Base-by-base conservation (phyloP, 345 rosid genomes). In the Kandelia obovata region DNA sequence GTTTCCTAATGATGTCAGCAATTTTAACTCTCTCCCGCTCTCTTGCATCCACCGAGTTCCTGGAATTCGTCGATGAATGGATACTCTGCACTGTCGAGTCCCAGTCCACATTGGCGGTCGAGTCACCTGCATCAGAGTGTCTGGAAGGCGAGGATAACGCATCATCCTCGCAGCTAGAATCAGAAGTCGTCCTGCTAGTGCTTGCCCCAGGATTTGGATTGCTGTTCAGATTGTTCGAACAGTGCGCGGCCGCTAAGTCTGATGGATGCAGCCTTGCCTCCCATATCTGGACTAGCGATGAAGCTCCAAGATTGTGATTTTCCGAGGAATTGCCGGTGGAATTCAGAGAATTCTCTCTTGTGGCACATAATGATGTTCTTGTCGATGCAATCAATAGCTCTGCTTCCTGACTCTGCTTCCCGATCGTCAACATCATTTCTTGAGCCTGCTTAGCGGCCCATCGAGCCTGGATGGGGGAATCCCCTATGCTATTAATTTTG, bases 251-350 rank as follows among this genome's bases (percentile, higher is more conserved):
- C 19, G 49, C n/a, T 25, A 1, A 47, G 6, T 62, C 60, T 1
- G 59, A 53, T 1, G 20, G 57, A 26, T 43, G 23, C 2, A 77
- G 76, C 79, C 91, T 86, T 1, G 94, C 92, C 70, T 93, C 97
- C 96, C 98, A 93, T 67, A 91, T 89, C 76, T 89, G 97, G 49
- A 93, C 98, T 10, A 93, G 88, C 8, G 97, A 93, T 27, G 96
- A 91, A 43, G 98, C 97, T 0, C 87, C 89, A 23, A 25, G 78
- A 23, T 71, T 82, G 8, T 63, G 71, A 0, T 51, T 63, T 43
- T 3, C 66, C 1, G 67, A 46, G 10, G 75, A 34, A 17, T 53
- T 61, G 55, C 70, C 78, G 16, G 7, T 37, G 28, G 46, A 7
- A 23, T 39, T 25, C 26, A 53, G 66, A 9, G 64, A 37, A 30